Evolutionary conservation across 306 rosid species (phyloP), one percentile per base, ranked within the genome.

Genomic region (Ormosia emarginata): DNA sequence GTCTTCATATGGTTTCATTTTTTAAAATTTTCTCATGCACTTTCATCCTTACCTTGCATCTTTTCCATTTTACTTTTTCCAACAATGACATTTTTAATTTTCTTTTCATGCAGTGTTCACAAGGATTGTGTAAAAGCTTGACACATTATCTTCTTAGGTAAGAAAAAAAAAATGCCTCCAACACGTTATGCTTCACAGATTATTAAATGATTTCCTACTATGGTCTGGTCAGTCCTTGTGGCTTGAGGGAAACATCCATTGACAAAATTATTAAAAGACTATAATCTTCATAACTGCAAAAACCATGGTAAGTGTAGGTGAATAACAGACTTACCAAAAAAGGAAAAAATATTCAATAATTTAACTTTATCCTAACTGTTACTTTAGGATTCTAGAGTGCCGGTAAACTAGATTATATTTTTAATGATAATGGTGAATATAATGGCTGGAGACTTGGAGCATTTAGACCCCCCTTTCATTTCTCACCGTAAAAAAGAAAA

Each of bases 331-430:
- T 52, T 71, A 17, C 8, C 36, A 29, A 40, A 80, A 5, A 32
- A 39, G 79, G 43, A 40, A 40, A 66, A 68, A 6, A 5, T 50
- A 80, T 61, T 18, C 65, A 59, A 56, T 11, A 47, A 14, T 62
- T 63, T 46, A 14, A 78, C 68, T 78, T 78, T 67, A 37, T 55
- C 64, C 47, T 63, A 53, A 68, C 46, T 83, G 47, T 53, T 71
- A 67, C 40, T 79, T 73, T 79, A 74, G 84, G 87, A 84, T 84
- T 79, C 81, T 67, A 67, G 9, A 62, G 55, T 65, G 63, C 47
- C 44, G 50, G n/a, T 63, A 50, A 64, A 72, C 12, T 78, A 83
- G 39, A 70, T 3, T 33, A 29, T 64, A 37, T 8, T 65, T 74
- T 64, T 46, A 72, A 79, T 84, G 73, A 79, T 79, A 73, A 70